These are phyloP conservation scores for Amyloporia xantha DNA, from an alignment of 768 basidiomycete species.

Conservation along the genomic window DNA sequence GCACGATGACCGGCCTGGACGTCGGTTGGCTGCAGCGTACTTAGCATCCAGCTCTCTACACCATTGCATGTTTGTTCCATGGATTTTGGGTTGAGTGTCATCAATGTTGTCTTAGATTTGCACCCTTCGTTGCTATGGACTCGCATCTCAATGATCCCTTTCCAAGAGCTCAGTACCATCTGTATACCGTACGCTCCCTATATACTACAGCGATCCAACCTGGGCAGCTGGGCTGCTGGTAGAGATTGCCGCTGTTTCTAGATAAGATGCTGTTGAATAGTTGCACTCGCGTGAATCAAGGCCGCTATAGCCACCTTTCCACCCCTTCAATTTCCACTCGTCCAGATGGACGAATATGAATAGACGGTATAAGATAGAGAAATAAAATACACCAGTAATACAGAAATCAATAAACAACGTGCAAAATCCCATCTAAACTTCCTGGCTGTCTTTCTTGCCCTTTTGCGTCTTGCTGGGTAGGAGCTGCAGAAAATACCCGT, in stretches of 20 bases:
- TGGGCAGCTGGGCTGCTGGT: no score
- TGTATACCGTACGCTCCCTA: no score
- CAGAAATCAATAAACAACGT: slow-evolving; percentile 1
- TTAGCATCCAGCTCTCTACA: not conserved
- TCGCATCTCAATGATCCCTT: no score
- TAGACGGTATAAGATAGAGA: slow-evolving; percentile 4
- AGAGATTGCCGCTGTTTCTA: no score
- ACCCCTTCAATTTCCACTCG: not conserved
- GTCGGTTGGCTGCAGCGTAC: slow-evolving; percentile 66
- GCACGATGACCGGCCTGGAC: slow-evolving; percentile 73
- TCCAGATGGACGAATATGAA: not conserved
- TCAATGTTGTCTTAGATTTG: no score
- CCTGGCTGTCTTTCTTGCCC: slow-evolving; percentile 37
- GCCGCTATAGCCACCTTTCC: no score
- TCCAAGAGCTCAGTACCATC: no score
- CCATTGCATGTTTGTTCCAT: not conserved
- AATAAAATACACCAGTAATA: slow-evolving; percentile 5
- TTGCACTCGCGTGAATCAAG: no score
- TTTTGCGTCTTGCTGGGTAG: slow-evolving; percentile 43
- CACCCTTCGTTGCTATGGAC: no score
- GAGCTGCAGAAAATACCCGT: slow-evolving; percentile 21
- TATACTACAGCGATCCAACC: no score
- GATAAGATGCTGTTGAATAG: no score
- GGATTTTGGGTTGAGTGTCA: not conserved
- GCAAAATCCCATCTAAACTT: slow-evolving; percentile 4